phyloP scores from a whole-genome alignment of 371 early-diverging fungal genomes.

The Rhizomucor pusillus region DNA sequence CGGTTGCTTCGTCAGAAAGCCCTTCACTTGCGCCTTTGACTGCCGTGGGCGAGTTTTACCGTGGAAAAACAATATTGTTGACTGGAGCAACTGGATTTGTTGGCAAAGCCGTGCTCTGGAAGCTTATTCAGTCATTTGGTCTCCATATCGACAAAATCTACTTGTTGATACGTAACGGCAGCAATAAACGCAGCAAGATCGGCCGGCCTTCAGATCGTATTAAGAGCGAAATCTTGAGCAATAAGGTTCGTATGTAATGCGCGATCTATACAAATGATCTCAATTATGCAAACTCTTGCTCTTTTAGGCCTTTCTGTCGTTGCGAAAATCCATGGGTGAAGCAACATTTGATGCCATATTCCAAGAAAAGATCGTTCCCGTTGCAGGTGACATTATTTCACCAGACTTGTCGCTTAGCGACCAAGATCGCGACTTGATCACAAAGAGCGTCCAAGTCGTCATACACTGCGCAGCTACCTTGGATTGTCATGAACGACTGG shows the following conservation, averaged over 20 bases:
- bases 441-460: slow-evolving; percentile 47
- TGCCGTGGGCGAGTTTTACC: slow-evolving; percentile 32
- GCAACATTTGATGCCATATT: slow-evolving; percentile 38
- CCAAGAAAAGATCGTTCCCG: slow-evolving; percentile 54
- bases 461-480: slow-evolving; percentile 68
- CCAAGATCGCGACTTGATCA: slow-evolving; percentile 44
- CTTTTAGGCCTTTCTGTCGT: slow-evolving; percentile 33
- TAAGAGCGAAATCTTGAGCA: slow-evolving; percentile 40
- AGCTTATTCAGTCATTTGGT: slow-evolving; percentile 40
- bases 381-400: slow-evolving; percentile 58
- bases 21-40: neutral
- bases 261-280: neutral
- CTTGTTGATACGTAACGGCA: slow-evolving; percentile 45
- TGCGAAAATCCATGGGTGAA: slow-evolving; percentile 34
- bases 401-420: slow-evolving; percentile 55
- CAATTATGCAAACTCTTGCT: neutral
- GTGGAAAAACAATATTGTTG: slow-evolving; percentile 41
- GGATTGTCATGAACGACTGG: slow-evolving; percentile 59
- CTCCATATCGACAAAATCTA: slow-evolving; percentile 34
- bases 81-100: slow-evolving; percentile 66
- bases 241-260: slow-evolving; percentile 25
- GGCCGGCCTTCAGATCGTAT: slow-evolving; percentile 46
- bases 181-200: slow-evolving; percentile 44
- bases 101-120: slow-evolving; percentile 60
- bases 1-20: neutral